Evolutionary conservation across 257 asterid genomes (phyloP).

Genomic region (Coffea eugenioides): DNA sequence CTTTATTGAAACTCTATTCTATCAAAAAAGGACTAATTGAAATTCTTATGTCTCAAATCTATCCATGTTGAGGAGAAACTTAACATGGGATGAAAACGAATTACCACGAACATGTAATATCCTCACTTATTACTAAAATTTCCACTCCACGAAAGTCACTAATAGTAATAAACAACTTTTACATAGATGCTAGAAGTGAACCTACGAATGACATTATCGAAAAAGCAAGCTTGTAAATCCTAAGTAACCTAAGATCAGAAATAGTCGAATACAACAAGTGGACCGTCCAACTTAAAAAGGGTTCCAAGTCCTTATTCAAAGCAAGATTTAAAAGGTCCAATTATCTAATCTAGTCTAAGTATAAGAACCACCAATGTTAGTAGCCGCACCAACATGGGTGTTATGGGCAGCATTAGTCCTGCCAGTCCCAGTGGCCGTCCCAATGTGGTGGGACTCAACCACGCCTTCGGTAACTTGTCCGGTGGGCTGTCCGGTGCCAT

Average conservation of each 20-base stretch:
- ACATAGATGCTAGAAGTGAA: background rate
- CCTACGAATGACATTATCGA: background rate
- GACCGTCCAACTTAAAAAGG: background rate
- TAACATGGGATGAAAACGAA: no score
- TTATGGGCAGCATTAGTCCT: conserved; percentile 45
- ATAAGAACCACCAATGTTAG: conserved; percentile 39
- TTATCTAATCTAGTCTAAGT: background rate
- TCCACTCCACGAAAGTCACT: background rate
- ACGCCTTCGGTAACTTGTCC: conserved; percentile 54
- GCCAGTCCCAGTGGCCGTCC: conserved; percentile 47
- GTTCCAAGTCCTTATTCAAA: background rate
- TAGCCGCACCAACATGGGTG: conserved; percentile 36
- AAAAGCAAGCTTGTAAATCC: background rate
- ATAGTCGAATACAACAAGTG: background rate
- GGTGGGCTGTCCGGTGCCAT: conserved; percentile 48
- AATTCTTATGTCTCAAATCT: no score
- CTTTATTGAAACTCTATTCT: no score
- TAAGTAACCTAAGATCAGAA: background rate
- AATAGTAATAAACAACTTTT: background rate
- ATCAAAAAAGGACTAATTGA: no score
- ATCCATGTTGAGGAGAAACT: no score
- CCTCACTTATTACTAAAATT: background rate
- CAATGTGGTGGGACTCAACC: conserved; percentile 35
- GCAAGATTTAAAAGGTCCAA: background rate
- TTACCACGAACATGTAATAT: no score